Base-by-base conservation (phyloP, 2,329 filamentous ascomycete species). In the Pleomassaria siparia region DNA sequence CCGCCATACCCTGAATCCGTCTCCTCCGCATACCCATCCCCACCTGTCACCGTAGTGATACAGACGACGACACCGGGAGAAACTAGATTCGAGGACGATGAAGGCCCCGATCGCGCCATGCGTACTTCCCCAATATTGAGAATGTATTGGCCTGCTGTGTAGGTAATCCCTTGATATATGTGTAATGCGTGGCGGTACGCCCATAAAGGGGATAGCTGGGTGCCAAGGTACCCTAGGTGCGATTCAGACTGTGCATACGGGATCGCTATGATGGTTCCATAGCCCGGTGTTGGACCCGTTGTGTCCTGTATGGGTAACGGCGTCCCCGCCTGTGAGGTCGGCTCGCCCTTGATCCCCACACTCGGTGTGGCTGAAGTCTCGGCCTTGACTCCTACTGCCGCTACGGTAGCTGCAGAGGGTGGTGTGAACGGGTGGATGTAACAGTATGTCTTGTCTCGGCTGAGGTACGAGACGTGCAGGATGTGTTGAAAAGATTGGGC, bases 111-210 rank as follows among this genome's bases (percentile, higher is more conserved):
- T 0, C 64, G 49, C 13, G 50, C 46, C 3, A 55, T 52, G 2
- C 60, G 55, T 29, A 70, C 28, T 20, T 65, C 63, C 20, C 63
- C 64, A 16, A 70, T 49, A 15, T 60, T 51, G n/a, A 70, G 53
- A 0, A 51, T 55, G 44, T 58, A 65, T 8, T 62, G 48, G 2
- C 64, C 60, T 2, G 51, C 50, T 5, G 20, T 50, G 44, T 65
- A 69, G 0, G 56, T 46, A 1, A 50, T 48, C 1, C 64, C 66
- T 3, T 56, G 42, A n/a, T n/a, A 9, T 30, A 69, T 41, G 5
- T 47, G 40, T 9, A 68, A 43, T 11, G 51, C 44, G 25, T 66
- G 62, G 21, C 63, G 54, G 22, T 56, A 55, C 5, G 43, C 46
- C 67, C 67, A 70, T 12, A 69, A 53, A 12, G 62, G 55, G 2